A percentile compares a stretch with the other conserved stretches of the same genome.
phyloP scores from a whole-genome alignment of 2,329 filamentous ascomycete genomes.

The Emergomyces pasteurianus region DNA sequence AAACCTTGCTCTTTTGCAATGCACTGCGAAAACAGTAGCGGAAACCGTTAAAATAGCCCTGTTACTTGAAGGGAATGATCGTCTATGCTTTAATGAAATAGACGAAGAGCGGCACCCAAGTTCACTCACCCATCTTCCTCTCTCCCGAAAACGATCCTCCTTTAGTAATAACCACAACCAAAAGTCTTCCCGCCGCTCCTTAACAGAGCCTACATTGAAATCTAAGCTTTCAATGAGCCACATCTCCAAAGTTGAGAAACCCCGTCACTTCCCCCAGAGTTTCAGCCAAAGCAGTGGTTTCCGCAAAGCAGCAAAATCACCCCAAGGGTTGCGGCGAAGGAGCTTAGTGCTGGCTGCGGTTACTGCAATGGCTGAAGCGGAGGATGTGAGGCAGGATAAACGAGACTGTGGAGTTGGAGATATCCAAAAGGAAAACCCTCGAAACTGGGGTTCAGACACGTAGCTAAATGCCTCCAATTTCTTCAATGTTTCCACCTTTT shows the following conservation, averaged over 20 bases:
- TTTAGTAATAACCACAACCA: not conserved
- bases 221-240: not conserved
- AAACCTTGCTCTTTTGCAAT: slow-evolving; percentile 30
- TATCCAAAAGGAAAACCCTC: not conserved
- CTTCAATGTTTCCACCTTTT: not conserved
- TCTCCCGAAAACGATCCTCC: not conserved
- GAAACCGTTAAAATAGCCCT: slow-evolving; percentile 28
- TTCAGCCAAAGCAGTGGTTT: not conserved
- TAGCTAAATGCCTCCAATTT: too few species aligned
- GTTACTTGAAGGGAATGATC: slow-evolving; percentile 17
- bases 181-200: not conserved
- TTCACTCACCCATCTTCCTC: slow-evolving; percentile 8
- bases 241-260: not conserved
- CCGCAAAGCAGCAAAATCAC: not conserved
- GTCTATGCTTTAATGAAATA: slow-evolving; percentile 3
- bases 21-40: slow-evolving; percentile 21
- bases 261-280: not conserved
- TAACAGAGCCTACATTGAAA: not conserved
- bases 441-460: not conserved
- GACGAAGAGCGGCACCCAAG: slow-evolving; percentile 11
- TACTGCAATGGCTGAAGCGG: slow-evolving; percentile 9
- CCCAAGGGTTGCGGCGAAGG: slow-evolving; percentile 9
- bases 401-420: not conserved
- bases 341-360: slow-evolving; percentile 13
- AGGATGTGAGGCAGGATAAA: not conserved